Percentiles rank a stretch among this genome's conserved stretches.
phyloP scores from a whole-genome alignment of 1,139 yeast genomes.

The Komagataea norvegica region DNA sequence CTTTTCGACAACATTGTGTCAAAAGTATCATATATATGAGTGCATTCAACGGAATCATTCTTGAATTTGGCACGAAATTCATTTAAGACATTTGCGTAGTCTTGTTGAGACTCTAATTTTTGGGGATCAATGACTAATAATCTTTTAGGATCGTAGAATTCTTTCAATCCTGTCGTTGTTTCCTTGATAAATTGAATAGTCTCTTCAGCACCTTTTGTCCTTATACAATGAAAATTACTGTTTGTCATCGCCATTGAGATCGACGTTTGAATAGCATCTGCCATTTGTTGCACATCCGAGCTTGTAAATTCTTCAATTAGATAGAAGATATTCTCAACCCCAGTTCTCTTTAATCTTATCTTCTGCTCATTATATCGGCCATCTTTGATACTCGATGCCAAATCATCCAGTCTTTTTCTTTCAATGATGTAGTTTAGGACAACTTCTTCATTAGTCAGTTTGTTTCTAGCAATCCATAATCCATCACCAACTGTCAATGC shows the following conservation, averaged over 20 bases:
- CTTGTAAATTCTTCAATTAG: slow-evolving; percentile 72
- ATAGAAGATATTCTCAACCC: slow-evolving; percentile 64
- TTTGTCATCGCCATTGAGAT: slow-evolving; percentile 67
- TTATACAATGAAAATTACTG: slow-evolving; percentile 61
- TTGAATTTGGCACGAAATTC: slow-evolving; percentile 44
- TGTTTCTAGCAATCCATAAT: slow-evolving; percentile 79
- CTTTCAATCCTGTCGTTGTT: slow-evolving; percentile 48
- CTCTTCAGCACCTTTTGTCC: slow-evolving; percentile 70
- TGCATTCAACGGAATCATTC: slow-evolving; percentile 40
- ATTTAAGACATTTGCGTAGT: slow-evolving; percentile 40
- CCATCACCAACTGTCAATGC: slow-evolving; percentile 82
- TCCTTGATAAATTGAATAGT: slow-evolving; percentile 61
- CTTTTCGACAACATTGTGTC: slow-evolving; percentile 69
- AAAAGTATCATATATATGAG: slow-evolving; percentile 62
- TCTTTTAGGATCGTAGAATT: slow-evolving; percentile 33
- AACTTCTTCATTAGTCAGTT: slow-evolving; percentile 52
- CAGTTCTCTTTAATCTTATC: slow-evolving; percentile 62
- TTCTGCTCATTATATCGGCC: slow-evolving; percentile 89
- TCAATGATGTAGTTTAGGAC: slow-evolving; percentile 80
- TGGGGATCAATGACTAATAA: slow-evolving; percentile 48
- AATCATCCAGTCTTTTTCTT: slow-evolving; percentile 83
- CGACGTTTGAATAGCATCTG: slow-evolving; percentile 70
- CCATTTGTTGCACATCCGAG: slow-evolving; percentile 41
- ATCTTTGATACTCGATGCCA: slow-evolving; percentile 76
- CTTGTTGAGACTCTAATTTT: slow-evolving; percentile 46